Evolutionary conservation across 139 green algal genomes (phyloP), one percentile per base, ranked within the genome.

Genomic region (Pseudopediastrum boryanum): DNA sequence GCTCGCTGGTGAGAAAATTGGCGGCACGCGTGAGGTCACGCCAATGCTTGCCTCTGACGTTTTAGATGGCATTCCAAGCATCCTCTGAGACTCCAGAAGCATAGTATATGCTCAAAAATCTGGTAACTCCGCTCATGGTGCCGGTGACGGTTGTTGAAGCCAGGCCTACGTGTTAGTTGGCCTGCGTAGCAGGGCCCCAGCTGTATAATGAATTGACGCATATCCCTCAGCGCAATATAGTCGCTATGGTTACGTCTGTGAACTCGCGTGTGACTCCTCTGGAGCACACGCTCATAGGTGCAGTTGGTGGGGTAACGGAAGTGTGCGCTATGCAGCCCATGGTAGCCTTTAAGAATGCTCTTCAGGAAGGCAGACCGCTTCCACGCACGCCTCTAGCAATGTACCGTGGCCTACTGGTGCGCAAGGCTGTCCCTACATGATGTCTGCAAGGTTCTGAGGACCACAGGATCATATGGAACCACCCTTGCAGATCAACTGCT

Each of bases 261-360:
- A 4, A 7, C 13, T 44, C 16, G 23, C 68, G 44, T 16, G 74
- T 81, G 74, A 81, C 74, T 12, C 62, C 74, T 7, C 12, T 50
- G 36, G 91, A 97, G 61, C 90, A 97, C 75, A 97, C 93, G 0
- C 74, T 72, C 2, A 97, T 98, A 42, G 94, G 94, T 0, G 92
- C 75, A 1, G 16, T 94, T 7, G 87, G 89, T 4, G 92, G 89
- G 0, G 58, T 93, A 0, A 46, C 91, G 8, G 94, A 97, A 63
- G 90, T 94, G 2, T 81, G 62, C 33, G 74, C 94, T 13, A 94
- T 94, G 89, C 91, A 97, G 84, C 94, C 94, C 0, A 94, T 93
- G 12, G 87, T 98, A 33, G 92, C 85, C 3, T 86, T 98, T 42
- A 98, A 98, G 77, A 98, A 98, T 59, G 94, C 93, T 2, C 66